Percentiles rank a stretch among this genome's conserved stretches.
phyloP scores from a whole-genome alignment of 306 rosid genomes.

The Rubus parviflorus region DNA sequence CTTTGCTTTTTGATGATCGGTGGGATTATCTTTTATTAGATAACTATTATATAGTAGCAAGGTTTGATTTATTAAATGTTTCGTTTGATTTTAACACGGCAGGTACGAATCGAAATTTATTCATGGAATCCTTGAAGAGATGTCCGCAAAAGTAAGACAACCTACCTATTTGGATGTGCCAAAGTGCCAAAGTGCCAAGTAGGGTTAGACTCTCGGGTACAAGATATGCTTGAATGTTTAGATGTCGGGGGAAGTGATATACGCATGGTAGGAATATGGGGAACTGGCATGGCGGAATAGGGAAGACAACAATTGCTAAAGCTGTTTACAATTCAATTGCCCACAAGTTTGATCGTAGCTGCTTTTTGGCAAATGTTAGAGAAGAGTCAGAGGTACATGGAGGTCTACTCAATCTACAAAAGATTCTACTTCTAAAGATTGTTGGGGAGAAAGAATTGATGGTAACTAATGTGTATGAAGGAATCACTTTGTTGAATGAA shows the following conservation, averaged over 20 bases:
- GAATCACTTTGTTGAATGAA: fast-evolving
- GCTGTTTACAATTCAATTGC: background rate
- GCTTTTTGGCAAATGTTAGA: background rate
- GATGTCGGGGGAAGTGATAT: background rate
- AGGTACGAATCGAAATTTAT: background rate
- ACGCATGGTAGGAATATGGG: background rate
- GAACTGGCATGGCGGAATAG: background rate
- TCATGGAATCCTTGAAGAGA: background rate
- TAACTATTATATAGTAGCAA: no score
- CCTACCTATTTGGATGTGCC: background rate
- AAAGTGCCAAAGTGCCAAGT: no score
- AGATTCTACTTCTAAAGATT: background rate
- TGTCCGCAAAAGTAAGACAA: background rate
- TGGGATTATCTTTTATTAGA: no score
- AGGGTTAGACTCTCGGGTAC: background rate
- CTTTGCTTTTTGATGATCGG: background rate
- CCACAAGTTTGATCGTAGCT: background rate
- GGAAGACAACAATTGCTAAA: background rate
- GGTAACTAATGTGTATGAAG: background rate
- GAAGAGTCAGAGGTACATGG: background rate
- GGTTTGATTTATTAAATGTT: no score
- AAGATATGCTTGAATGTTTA: background rate
- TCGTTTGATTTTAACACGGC: background rate
- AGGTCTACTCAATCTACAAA: background rate
- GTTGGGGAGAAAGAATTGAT: background rate